Percentiles rank a stretch among this genome's conserved stretches.
Evolutionary conservation across 352 stramenopile genomes (phyloP).

Genomic region (Peronosclerospora sorghi): DNA sequence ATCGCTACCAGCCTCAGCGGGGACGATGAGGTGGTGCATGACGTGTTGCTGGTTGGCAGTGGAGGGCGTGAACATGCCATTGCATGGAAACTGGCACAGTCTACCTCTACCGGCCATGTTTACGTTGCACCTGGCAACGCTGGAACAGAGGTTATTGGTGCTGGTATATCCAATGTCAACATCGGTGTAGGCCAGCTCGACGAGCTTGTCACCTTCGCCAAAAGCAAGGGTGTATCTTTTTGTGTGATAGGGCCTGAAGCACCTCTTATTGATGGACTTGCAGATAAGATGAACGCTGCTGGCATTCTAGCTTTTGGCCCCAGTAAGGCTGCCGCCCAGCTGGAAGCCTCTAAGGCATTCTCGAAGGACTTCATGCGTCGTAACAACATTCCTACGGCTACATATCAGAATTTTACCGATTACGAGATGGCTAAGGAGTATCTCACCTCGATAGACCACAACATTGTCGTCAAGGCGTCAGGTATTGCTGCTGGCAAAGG

Average conservation of each 20-base stretch:
- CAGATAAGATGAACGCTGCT: conserved; percentile 88
- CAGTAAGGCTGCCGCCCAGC: conserved; percentile 86
- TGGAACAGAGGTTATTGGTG: conserved; percentile 47
- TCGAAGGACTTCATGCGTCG: conserved; percentile 98
- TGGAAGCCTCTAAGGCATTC: conserved; percentile 98
- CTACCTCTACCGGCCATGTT: conserved; percentile 54
- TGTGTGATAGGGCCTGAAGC: conserved; percentile 96
- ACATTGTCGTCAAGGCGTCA: conserved; percentile 98
- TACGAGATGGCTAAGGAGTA: conserved; percentile 86
- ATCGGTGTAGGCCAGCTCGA: conserved; percentile 52
- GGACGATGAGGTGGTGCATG: conserved; percentile 56
- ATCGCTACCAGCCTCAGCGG: conserved; percentile 42
- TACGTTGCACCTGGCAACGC: conserved; percentile 89
- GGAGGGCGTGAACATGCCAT: conserved; percentile 93
- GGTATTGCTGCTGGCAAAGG: conserved; percentile 98
- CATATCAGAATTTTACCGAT: conserved; percentile 95
- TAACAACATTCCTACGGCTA: conserved; percentile 95
- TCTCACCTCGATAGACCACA: conserved; percentile 87
- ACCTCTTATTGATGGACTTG: conserved; percentile 93
- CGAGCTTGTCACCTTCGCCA: conserved; percentile 64
- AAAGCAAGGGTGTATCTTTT: conserved; percentile 87
- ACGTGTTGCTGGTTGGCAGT: conserved; percentile 88
- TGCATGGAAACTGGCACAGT: conserved; percentile 87
- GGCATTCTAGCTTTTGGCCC: conserved; percentile 95
- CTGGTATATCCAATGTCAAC: conserved; percentile 69